phyloP scores from a whole-genome alignment of 352 stramenopile genomes.

The Halophytophthora batemanensis region DNA sequence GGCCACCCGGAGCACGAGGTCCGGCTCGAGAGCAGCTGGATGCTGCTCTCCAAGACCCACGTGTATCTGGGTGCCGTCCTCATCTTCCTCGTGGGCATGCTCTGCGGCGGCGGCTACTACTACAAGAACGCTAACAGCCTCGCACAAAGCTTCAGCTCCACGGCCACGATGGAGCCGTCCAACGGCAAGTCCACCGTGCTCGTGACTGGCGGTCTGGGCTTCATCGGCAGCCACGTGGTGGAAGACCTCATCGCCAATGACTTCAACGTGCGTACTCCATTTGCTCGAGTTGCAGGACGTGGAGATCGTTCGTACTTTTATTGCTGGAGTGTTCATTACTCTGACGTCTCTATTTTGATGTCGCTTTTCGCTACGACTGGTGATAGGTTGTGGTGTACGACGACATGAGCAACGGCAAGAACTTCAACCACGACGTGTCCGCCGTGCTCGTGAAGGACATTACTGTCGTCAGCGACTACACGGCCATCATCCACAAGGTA shows the following conservation, averaged over 20 bases:
- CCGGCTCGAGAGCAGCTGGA: constrained; percentile 56
- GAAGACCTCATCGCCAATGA: constrained; percentile 73
- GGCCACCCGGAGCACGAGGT: constrained; percentile 38
- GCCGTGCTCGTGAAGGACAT: constrained; percentile 84
- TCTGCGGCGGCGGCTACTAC: constrained; percentile 71
- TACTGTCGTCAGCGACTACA: constrained; percentile 74
- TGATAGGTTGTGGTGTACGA: constrained; percentile 81
- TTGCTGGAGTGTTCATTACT: neutral
- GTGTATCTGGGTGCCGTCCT: constrained; percentile 65
- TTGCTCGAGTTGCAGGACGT: neutral
- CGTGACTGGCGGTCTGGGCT: constrained; percentile 77
- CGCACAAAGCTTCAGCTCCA: constrained; percentile 20
- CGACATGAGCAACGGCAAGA: constrained; percentile 88
- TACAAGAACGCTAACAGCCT: constrained; percentile 33
- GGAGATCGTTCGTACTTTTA: neutral
- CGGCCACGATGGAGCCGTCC: constrained; percentile 25
- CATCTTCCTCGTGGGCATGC: constrained; percentile 58
- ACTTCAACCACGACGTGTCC: constrained; percentile 73
- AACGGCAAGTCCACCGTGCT: constrained; percentile 54
- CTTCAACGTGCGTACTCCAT: constrained; percentile 51
- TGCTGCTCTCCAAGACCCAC: constrained; percentile 67
- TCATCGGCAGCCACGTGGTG: constrained; percentile 85
- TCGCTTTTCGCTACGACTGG: neutral
- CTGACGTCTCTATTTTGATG: constrained; percentile 2
- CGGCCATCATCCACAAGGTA: constrained; percentile 79